These are phyloP conservation scores for Diaporthe capsici DNA, from an alignment of 2,329 filamentous ascomycete species.

Conservation along the genomic window DNA sequence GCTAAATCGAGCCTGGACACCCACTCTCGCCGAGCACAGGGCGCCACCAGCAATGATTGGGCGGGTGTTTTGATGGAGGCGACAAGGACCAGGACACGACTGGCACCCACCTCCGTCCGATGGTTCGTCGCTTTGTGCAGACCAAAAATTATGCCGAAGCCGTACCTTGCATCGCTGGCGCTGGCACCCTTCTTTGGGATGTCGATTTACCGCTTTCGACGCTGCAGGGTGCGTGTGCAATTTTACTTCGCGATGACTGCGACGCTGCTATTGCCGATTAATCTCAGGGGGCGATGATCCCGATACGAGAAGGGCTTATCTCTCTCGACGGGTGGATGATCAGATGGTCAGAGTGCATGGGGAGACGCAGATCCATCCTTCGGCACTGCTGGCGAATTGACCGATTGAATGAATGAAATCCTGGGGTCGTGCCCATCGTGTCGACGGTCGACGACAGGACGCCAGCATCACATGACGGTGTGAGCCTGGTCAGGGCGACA, in stretches of 20 bases:
- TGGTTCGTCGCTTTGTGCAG: conserved; percentile 6
- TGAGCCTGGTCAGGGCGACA: neutral
- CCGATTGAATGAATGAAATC: neutral
- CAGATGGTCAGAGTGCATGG: conserved; percentile 2
- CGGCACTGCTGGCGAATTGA: conserved; percentile 11
- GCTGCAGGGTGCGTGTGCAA: conserved; percentile 19
- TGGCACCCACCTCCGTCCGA: neutral
- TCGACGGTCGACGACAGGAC: conserved; percentile 13
- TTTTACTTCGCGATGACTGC: conserved; percentile 31
- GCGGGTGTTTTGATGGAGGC: conserved; percentile 17
- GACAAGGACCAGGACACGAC: conserved; percentile 12
- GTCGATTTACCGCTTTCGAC: conserved; percentile 26
- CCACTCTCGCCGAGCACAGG: neutral
- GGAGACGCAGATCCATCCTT: conserved; percentile 18
- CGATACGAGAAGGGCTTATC: conserved; percentile 19
- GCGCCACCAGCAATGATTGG: conserved; percentile 10
- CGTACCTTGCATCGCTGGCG: conserved; percentile 10
- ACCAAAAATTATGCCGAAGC: conserved; percentile 10
- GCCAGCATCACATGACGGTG: conserved; percentile 16
- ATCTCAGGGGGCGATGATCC: conserved; percentile 24
- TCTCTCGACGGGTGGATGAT: conserved; percentile 1
- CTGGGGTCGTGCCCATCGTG: neutral
- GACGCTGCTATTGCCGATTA: conserved; percentile 22
- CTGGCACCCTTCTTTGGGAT: conserved; percentile 2
- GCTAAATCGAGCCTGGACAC: conserved; percentile 17